A percentile compares a stretch with the other conserved stretches of the same genome.
phyloP scores from a whole-genome alignment of 106 monocot species.

The Dioscorea dumetorum region DNA sequence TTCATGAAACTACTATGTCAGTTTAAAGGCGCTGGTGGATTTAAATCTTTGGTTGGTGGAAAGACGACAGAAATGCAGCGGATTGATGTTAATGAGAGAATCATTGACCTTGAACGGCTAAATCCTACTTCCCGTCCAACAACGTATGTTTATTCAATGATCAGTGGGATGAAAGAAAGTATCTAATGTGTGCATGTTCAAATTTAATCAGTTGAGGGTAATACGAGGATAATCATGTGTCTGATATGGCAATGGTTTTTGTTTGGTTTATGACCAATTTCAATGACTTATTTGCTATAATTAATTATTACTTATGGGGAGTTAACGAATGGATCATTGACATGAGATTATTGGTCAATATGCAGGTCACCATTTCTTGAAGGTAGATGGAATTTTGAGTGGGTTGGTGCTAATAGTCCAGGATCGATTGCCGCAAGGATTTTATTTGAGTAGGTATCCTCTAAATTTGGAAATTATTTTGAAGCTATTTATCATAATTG shows the following conservation, averaged over 20 bases:
- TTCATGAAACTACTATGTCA: slow-evolving; percentile 24
- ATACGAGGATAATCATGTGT: neutral
- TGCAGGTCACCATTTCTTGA: slow-evolving; percentile 88
- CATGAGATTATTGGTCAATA: neutral
- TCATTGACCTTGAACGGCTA: slow-evolving; percentile 82
- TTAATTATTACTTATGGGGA: neutral
- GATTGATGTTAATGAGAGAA: slow-evolving; percentile 94
- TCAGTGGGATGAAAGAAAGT: neutral
- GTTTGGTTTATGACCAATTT: neutral
- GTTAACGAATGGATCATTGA: neutral
- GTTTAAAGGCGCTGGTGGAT: slow-evolving; percentile 96
- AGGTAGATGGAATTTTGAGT: slow-evolving; percentile 97
- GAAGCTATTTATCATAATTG: neutral
- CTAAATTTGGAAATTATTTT: neutral
- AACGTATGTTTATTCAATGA: slow-evolving; percentile 47
- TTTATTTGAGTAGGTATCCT: slow-evolving; percentile 83
- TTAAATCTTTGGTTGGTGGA: slow-evolving; percentile 72
- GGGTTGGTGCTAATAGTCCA: slow-evolving; percentile 85
- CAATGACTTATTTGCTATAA: neutral
- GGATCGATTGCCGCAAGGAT: slow-evolving; percentile 68
- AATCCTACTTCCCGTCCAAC: slow-evolving; percentile 96
- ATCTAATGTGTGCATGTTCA: no score
- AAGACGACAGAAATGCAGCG: slow-evolving; percentile 85
- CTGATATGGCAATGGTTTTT: neutral
- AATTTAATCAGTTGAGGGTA: neutral